These are phyloP conservation scores for Nicotiana undulata DNA, from an alignment of 257 asterid genomes.

Conservation along the genomic window DNA sequence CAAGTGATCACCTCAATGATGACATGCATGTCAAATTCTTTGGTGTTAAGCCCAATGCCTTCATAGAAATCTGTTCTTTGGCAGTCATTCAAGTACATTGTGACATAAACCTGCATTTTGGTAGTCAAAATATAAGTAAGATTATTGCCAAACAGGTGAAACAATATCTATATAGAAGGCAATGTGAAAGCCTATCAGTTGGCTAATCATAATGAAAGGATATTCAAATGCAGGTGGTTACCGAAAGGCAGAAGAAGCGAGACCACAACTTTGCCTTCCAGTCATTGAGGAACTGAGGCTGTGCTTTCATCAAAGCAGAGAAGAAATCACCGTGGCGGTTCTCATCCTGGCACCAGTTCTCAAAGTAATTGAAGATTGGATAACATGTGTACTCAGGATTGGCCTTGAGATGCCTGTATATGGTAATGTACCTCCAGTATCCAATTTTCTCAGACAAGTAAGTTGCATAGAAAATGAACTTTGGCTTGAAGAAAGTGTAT, in stretches of 20 bases:
- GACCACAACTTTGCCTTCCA: conserved; percentile 99
- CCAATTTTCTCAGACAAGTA: conserved; percentile 69
- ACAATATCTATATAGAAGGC: background rate
- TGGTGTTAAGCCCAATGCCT: conserved; percentile 92
- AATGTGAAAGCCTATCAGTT: background rate
- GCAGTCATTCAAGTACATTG: conserved; percentile 87
- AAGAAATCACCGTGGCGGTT: conserved; percentile 99
- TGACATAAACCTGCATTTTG: conserved; percentile 74
- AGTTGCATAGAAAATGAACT: conserved; percentile 66
- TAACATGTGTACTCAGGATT: conserved; percentile 90
- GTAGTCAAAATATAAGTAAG: background rate
- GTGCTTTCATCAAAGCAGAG: conserved; percentile 99
- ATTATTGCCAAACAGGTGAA: conserved; percentile 3
- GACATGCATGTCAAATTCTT: conserved; percentile 96
- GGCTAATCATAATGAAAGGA: background rate
- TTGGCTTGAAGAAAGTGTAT: conserved; percentile 97
- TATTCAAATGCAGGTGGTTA: conserved; percentile 10
- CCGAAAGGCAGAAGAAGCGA: conserved; percentile 98
- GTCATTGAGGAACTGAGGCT: conserved; percentile 98
- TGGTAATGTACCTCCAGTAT: conserved; percentile 98
- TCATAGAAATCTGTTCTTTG: conserved; percentile 83
- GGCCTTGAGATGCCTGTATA: conserved; percentile 85
- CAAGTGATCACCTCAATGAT: conserved; percentile 67
- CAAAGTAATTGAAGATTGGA: conserved; percentile 96
- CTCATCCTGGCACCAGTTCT: conserved; percentile 99